A percentile compares a stretch with the other conserved stretches of the same genome.
These are phyloP conservation scores for Polyporus arcularius DNA, from an alignment of 768 basidiomycete genomes.

Conservation along the genomic window DNA sequence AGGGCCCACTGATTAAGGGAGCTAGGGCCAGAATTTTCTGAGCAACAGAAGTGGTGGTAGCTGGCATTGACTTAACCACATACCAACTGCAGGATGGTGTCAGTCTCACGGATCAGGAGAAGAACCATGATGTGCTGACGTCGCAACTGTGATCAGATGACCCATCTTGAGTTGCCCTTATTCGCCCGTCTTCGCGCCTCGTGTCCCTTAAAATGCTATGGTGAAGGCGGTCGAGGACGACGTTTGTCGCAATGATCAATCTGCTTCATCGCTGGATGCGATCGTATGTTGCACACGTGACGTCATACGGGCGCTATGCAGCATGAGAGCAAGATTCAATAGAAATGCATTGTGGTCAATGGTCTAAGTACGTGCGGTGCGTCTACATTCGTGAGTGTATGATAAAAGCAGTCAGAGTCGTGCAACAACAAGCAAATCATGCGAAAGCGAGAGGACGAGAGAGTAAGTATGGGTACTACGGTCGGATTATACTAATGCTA, in stretches of 20 bases:
- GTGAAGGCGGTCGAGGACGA: too few species aligned
- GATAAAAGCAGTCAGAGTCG: background rate
- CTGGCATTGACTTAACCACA: background rate
- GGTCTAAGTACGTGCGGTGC: background rate
- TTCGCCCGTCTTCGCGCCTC: too few species aligned
- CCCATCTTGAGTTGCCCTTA: slow-evolving; percentile 53
- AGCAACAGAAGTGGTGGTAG: background rate
- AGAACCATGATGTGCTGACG: slow-evolving; percentile 49
- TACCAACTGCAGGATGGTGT: slow-evolving; percentile 8
- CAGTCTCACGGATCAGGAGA: background rate
- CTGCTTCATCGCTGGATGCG: background rate
- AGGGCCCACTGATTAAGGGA: slow-evolving; percentile 97
- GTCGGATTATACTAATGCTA: background rate
- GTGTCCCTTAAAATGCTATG: too few species aligned
- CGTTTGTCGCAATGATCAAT: background rate
- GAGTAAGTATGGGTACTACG: background rate
- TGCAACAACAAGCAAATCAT: background rate
- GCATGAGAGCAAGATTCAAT: background rate
- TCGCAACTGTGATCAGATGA: slow-evolving; percentile 85
- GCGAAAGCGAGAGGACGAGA: background rate
- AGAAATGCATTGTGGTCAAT: slow-evolving; percentile 1
- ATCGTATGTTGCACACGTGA: slow-evolving; percentile 4
- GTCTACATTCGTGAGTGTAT: slow-evolving; percentile 1
- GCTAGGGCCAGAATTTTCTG: slow-evolving; percentile 38
- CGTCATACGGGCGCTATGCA: background rate